Conservation (phyloP, 345 rosid species). For the Rhodamnia rubescens region DNA sequence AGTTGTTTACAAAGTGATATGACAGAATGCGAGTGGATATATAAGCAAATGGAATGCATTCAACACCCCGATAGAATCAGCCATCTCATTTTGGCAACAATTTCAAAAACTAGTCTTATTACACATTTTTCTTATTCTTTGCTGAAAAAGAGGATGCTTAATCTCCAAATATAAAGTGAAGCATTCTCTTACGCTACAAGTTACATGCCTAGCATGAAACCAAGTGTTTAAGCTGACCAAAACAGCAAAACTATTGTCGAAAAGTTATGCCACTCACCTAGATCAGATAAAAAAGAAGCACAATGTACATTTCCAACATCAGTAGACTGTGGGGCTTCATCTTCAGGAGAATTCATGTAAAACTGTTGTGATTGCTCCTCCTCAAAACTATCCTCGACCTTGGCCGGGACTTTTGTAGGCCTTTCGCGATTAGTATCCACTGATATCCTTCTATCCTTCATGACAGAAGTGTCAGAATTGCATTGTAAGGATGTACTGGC, state of each 20-base stretch:
- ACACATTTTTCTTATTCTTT: not conserved
- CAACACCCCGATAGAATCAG: not conserved
- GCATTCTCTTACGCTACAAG: not conserved
- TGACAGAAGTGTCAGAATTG: slow-evolving; percentile 57
- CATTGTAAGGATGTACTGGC: slow-evolving; percentile 15
- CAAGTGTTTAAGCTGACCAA: not conserved
- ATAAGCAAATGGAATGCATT: not conserved
- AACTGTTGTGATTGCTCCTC: slow-evolving; percentile 12
- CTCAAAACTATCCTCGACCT: slow-evolving; percentile 15
- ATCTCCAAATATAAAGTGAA: not conserved
- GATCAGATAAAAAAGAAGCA: slow-evolving; percentile 24
- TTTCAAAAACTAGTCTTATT: not conserved
- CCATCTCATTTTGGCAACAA: not conserved
- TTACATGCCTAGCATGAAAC: not conserved
- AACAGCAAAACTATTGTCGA: not conserved
- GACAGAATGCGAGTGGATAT: not conserved
- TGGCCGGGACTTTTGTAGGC: slow-evolving; percentile 3
- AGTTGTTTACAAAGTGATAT: not conserved
- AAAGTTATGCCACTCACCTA: slow-evolving; percentile 37
- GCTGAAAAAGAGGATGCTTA: not conserved
- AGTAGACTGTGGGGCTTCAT: slow-evolving; percentile 20
- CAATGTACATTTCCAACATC: slow-evolving; percentile 19
- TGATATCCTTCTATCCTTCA: slow-evolving; percentile 27
- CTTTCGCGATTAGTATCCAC: slow-evolving; percentile 4
- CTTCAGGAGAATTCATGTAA: slow-evolving; percentile 36